These are phyloP conservation scores for Phytophthora colocasiae DNA, from an alignment of 352 stramenopile species.

Conservation along the genomic window DNA sequence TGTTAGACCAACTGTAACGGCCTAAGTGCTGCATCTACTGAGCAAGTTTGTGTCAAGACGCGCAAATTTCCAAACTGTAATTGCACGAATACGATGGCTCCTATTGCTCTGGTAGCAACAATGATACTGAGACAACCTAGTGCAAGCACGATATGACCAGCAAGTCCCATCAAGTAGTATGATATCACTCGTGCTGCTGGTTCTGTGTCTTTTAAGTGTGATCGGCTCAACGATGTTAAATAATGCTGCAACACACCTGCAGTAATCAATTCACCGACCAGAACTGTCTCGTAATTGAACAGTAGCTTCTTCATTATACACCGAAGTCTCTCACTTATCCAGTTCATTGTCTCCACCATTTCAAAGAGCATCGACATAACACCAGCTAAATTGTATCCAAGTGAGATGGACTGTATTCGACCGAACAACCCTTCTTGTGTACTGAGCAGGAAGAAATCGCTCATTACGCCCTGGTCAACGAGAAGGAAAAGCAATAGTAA, in stretches of 20 bases:
- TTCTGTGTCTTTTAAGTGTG: conserved; percentile 13
- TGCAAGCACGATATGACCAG: conserved; percentile 26
- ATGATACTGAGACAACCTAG: conserved; percentile 27
- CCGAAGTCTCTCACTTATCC: conserved; percentile 18
- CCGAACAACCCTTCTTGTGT: conserved; percentile 33
- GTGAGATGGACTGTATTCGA: conserved; percentile 36
- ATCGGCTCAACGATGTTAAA: conserved; percentile 26
- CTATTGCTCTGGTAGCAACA: conserved; percentile 8
- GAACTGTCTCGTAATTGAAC: conserved; percentile 35
- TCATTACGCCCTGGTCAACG: conserved; percentile 34
- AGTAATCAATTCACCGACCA: conserved; percentile 35
- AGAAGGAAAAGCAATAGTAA: conserved; percentile 24
- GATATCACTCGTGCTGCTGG: conserved; percentile 17
- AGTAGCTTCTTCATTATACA: conserved; percentile 19
- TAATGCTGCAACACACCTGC: conserved; percentile 25
- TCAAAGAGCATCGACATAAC: conserved; percentile 42
- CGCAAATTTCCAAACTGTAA: conserved; percentile 18
- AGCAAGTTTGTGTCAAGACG: conserved; percentile 19
- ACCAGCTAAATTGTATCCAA: conserved; percentile 36
- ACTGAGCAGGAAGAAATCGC: conserved; percentile 34
- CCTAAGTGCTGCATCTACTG: conserved; percentile 27
- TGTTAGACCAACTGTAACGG: too few relatives aligned
- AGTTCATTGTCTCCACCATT: conserved; percentile 38
- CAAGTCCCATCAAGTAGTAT: conserved; percentile 29
- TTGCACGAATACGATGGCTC: conserved; percentile 12